Conservation (phyloP, 139 green algal genomes). For the Chlamydomonas sphaeroides region DNA sequence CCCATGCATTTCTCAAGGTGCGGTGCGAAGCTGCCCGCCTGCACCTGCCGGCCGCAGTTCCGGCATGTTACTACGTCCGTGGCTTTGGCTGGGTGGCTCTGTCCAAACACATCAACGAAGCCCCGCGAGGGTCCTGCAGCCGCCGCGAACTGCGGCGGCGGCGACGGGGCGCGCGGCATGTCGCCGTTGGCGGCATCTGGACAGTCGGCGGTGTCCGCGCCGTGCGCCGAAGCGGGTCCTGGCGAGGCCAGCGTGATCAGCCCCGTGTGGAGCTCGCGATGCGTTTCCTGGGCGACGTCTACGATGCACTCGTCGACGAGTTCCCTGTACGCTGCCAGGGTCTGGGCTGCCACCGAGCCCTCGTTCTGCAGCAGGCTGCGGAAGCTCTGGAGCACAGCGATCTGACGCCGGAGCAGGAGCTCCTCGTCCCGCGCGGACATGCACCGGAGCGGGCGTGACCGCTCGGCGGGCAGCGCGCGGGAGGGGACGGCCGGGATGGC, state of each 20-base stretch:
- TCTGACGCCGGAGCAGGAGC: conserved; percentile 32
- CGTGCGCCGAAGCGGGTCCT: too few species aligned
- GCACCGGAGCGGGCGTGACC: too few species aligned
- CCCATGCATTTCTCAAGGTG: conserved; percentile 90
- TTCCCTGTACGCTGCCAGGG: conserved; percentile 54
- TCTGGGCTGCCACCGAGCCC: conserved; percentile 42
- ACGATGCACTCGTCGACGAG: conserved; percentile 65
- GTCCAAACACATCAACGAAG: conserved; percentile 84
- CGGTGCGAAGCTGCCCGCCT: conserved; percentile 78
- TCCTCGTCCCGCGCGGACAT: conserved; percentile 34
- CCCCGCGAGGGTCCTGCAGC: too few species aligned
- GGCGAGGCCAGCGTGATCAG: too few species aligned
- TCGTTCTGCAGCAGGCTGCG: conserved; percentile 40
- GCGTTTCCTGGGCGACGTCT: conserved; percentile 72
- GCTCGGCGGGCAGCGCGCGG: too few species aligned
- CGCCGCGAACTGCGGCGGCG: too few species aligned
- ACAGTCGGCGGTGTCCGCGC: too few species aligned
- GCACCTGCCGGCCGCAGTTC: conserved; percentile 74
- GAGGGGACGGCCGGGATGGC: too few species aligned
- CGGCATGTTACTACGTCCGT: conserved; percentile 78
- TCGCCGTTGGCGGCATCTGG: too few species aligned
- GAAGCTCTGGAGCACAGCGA: conserved; percentile 31
- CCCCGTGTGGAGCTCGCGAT: conserved; percentile 57
- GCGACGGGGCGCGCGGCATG: too few species aligned
- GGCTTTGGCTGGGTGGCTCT: conserved; percentile 76